Percentiles rank a stretch among this genome's conserved stretches.
Conservation (phyloP, 2,329 filamentous ascomycete species). For the Fusarium xyrophilum region DNA sequence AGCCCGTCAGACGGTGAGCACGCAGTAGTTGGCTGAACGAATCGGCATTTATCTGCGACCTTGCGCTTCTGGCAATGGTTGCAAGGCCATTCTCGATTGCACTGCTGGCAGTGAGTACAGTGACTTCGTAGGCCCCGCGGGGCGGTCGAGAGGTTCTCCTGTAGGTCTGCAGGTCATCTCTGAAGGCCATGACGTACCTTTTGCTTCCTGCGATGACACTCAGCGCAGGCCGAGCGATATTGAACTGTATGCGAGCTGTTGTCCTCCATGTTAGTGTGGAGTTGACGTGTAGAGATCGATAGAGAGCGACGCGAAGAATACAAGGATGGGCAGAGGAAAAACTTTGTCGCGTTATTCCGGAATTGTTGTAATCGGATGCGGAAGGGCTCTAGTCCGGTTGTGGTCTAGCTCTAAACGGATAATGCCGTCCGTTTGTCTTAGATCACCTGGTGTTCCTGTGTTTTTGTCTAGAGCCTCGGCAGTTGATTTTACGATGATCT, state of each 20-base stretch:
- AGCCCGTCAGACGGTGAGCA: constrained; percentile 29
- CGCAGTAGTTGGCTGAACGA: constrained; percentile 36
- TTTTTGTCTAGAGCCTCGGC: background rate
- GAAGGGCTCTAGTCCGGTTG: background rate
- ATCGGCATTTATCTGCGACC: constrained; percentile 47
- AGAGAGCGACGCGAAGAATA: constrained; percentile 29
- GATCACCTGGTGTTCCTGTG: background rate
- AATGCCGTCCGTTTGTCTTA: constrained; percentile 8
- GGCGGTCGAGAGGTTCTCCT: background rate
- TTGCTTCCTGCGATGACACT: constrained; percentile 52
- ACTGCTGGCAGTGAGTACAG: constrained; percentile 44
- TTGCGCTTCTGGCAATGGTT: constrained; percentile 50
- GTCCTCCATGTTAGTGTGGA: constrained; percentile 45
- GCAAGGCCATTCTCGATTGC: constrained; percentile 50
- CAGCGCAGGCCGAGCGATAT: constrained; percentile 51
- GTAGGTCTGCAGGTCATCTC: background rate
- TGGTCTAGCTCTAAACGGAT: constrained; percentile 1
- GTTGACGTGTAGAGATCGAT: constrained; percentile 37
- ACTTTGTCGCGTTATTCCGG: constrained; percentile 28
- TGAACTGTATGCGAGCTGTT: constrained; percentile 51
- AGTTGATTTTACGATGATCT: background rate
- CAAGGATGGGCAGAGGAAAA: constrained; percentile 26
- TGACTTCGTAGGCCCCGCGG: constrained; percentile 42
- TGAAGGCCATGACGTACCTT: constrained; percentile 40
- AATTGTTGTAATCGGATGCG: background rate